These are phyloP conservation scores for Nicotiana benthamiana DNA, from an alignment of 257 asterid species.

Conservation along the genomic window DNA sequence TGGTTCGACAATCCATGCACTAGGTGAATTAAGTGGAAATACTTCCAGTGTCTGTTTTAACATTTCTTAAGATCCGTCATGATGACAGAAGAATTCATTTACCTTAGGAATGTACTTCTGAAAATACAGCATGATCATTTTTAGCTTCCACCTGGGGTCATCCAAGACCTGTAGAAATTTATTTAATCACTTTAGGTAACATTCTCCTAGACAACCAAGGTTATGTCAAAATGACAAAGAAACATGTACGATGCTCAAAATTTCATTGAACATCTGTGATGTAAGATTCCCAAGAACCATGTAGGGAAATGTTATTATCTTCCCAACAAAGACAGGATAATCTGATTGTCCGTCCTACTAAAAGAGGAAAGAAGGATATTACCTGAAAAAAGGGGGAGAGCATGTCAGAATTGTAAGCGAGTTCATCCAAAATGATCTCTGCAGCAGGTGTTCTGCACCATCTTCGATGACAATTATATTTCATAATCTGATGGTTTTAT, in stretches of 20 bases:
- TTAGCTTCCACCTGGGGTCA: constrained; percentile 59
- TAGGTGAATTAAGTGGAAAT: background rate
- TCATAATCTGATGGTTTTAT: background rate
- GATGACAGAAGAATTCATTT: constrained; percentile 12
- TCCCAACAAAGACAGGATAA: background rate
- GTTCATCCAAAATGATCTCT: constrained; percentile 80
- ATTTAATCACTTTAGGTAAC: background rate
- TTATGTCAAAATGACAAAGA: background rate
- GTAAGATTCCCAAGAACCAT: background rate
- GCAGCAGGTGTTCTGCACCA: constrained; percentile 64
- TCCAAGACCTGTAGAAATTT: constrained; percentile 54
- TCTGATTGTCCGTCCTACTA: background rate
- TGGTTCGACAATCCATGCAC: background rate
- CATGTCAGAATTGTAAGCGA: constrained; percentile 41
- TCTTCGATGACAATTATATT: constrained; percentile 11
- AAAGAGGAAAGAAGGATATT: constrained; percentile 19
- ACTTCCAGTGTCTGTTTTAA: background rate
- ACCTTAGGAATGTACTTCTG: constrained; percentile 80
- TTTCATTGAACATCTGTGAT: background rate
- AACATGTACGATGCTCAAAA: background rate
- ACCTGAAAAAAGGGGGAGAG: constrained; percentile 77
- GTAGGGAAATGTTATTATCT: background rate
- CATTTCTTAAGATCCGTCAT: background rate
- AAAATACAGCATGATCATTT: constrained; percentile 58
- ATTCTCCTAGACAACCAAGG: background rate